Base-by-base conservation (phyloP, 2,329 filamentous ascomycete species). In the Rutstroemia sp. region DNA sequence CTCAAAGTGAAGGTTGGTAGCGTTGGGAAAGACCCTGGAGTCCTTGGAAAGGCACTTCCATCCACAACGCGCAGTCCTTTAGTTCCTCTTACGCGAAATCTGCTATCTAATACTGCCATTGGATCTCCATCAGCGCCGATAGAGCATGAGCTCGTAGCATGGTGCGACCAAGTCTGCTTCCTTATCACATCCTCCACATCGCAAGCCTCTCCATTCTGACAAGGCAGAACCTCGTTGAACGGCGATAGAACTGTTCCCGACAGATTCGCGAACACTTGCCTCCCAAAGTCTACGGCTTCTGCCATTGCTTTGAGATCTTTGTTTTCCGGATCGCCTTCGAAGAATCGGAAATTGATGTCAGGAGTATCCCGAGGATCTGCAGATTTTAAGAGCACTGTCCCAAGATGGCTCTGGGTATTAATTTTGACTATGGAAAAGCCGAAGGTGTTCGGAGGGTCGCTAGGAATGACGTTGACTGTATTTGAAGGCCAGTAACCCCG, bases 341-440 rank as follows among this genome's bases (percentile, higher is more conserved):
- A 85, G 69, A 79, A 85, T 67, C 82, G 79, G 72, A 83, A 86
- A 49, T 74, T 72, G 62, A 89, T 86, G 5, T 78, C 69, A 0
- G 87, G 86, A 4, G 76, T 72, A 54, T 88, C 85, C 1, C 80
- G 78, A 1, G 86, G 85, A 65, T 89, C 79, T 0, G 78, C 71
- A 0, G 80, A 83, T 21, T 73, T 74, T 8, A 90, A 77, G 4
- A 70, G 77, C 5, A 90, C 84, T 1, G 75, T 78, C 9, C 87
- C 87, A 5, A 77, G 77, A 1, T 65, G 71, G 58, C 87, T 87
- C 56, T 81, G 78, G 19, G 72, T 63, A 0, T 73, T 71, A 45
- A 65, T 67, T 46, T 64, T 68, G 46, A 68, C 76, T 74, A 66
- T 78, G 78, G 3, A 74, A 74, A 9, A 70, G 70, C 30, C 73